These are phyloP conservation scores for Boletus putidus DNA, from an alignment of 1,284 basidiomycete species.

Conservation along the genomic window DNA sequence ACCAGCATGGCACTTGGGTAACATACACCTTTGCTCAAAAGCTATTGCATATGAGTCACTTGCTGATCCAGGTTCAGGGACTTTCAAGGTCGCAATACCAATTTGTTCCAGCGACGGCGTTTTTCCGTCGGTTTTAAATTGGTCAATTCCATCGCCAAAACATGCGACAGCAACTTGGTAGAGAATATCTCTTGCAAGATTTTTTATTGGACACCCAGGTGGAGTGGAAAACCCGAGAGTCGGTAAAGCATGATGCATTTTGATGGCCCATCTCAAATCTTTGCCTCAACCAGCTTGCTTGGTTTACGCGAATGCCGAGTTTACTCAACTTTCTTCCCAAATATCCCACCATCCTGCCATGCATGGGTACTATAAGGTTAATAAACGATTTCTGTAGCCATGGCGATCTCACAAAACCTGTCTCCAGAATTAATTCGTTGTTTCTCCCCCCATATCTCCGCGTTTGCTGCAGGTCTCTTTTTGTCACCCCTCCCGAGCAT, in stretches of 20 bases:
- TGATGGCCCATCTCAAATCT: neutral
- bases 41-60: too few species aligned
- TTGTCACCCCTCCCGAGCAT: neutral
- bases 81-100: neutral
- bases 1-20: neutral
- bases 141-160: too few species aligned
- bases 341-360: slow-evolving; percentile 4
- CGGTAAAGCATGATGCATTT: neutral
- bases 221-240: slow-evolving; percentile 3
- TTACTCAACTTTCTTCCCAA: slow-evolving; percentile 3
- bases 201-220: neutral
- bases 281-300: neutral
- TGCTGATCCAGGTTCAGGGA: neutral
- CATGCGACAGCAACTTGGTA: neutral
- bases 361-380: too few species aligned
- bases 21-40: too few species aligned
- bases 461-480: slow-evolving; percentile 1
- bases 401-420: slow-evolving; percentile 22
- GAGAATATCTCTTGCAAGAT: neutral
- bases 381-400: slow-evolving; percentile 23
- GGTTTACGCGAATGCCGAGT: slow-evolving; percentile 6
- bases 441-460: slow-evolving; percentile 18
- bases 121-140: neutral
- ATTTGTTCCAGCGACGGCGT: neutral
- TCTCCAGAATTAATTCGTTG: slow-evolving; percentile 13